Evolutionary conservation across 352 stramenopile species (phyloP), one percentile per base, ranked within the genome.

Genomic region (Phytophthora agathidicida): DNA sequence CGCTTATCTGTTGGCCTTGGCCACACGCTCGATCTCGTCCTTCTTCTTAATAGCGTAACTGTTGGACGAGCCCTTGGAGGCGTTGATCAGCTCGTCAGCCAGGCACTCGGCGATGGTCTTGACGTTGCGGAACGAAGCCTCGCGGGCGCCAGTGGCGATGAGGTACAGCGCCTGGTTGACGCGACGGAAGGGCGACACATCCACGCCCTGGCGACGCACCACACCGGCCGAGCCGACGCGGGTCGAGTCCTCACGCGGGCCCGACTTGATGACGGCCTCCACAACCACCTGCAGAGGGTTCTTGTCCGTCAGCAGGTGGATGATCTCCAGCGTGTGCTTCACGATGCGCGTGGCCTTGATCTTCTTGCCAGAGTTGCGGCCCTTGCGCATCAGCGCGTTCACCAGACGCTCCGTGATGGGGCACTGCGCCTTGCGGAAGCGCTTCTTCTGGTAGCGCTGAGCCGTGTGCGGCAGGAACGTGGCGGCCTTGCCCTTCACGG

Each of bases 31-130:
- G 77, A 99, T 99, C 83, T 99, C 98, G 86, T 99, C 98, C 94
- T 99, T 99, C 91, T 99, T 99, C 97, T 99, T 99, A 86, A 99
- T 99, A 73, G 98, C 97, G 81, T 99, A 99, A 65, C 88, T 98
- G 97, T 99, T 99, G 75, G 96, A 99, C 71, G 96, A 99, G 60
- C 98, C 97, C 86, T 98, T 98, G 46, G 97, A 98, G 33, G 97
- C 97, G 85, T 99, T 99, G 84, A 99, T 99, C 53, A 99, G 91
- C 86, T 99, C 98, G 81, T 99, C 98, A 37, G 97, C 98, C 45
- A 99, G 81, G 78, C 97, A 99, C 85, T 99, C 97, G 24, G 96
- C 94, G 74, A 99, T 99, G 66, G 97, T 99, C 95, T 99, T 99
- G 69, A 99, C 95, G 92, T 99, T 99, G 58, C 98, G 94, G 91